phyloP scores from a whole-genome alignment of 2,329 filamentous ascomycete species.

The Arthrobotrys iridis region DNA sequence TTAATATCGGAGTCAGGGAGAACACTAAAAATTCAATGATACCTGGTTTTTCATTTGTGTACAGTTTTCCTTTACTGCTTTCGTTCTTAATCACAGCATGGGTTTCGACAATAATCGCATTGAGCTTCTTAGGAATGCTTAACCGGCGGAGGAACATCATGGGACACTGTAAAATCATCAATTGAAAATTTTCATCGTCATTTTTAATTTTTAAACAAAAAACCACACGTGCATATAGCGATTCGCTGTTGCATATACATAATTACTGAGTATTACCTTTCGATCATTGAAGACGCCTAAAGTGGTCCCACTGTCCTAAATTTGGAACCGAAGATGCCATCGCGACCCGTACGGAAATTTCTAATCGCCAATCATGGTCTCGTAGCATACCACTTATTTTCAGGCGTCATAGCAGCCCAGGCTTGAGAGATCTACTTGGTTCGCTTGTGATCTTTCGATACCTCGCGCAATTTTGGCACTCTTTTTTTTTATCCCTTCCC shows the following conservation, averaged over 20 bases:
- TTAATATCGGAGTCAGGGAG: constrained; percentile 49
- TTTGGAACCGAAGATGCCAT: constrained; percentile 1
- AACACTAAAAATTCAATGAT: constrained; percentile 46
- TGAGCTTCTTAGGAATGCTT: neutral
- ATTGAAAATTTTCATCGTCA: neutral
- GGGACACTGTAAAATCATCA: constrained; percentile 8
- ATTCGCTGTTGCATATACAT: constrained; percentile 2
- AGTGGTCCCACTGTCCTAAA: constrained; percentile 3
- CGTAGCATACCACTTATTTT: constrained; percentile 1
- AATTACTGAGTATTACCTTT: neutral
- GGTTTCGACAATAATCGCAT: neutral
- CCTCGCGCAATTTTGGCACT: constrained; percentile 1
- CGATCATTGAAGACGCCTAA: neutral
- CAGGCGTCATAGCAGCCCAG: neutral
- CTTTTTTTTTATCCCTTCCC: neutral
- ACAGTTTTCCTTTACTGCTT: constrained; percentile 5
- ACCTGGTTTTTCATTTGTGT: constrained; percentile 51
- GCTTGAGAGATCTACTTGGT: neutral
- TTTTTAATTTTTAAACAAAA: neutral
- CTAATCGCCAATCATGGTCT: neutral
- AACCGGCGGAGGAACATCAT: neutral
- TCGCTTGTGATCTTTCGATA: neutral
- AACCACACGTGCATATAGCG: neutral
- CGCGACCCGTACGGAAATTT: neutral
- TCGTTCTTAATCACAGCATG: constrained; percentile 10